Conservation (phyloP, 345 rosid species). For the Theobroma cacao region DNA sequence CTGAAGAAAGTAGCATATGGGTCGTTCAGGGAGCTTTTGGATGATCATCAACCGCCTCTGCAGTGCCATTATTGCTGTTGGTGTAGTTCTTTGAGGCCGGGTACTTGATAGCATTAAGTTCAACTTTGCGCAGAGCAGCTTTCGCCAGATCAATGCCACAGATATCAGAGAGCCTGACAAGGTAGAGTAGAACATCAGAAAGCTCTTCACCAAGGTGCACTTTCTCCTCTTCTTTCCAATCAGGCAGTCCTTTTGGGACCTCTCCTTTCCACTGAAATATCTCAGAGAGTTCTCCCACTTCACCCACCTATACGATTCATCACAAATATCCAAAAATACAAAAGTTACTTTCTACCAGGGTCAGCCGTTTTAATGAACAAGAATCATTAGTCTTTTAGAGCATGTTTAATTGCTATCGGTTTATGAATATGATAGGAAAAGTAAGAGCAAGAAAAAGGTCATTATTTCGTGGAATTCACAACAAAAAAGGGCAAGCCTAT, state of each 20-base stretch:
- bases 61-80: constrained; percentile 4
- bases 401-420: background rate
- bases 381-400: background rate
- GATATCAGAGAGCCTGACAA: constrained; percentile 78
- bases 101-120: constrained; percentile 84
- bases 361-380: background rate
- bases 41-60: background rate
- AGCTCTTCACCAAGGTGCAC: constrained; percentile 86
- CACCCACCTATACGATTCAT: constrained; percentile 62
- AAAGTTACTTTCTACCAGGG: background rate
- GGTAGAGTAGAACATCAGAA: constrained; percentile 86
- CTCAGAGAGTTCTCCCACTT: constrained; percentile 90
- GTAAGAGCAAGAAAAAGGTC: background rate
- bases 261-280: constrained; percentile 98
- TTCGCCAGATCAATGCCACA: constrained; percentile 80
- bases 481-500: constrained; percentile 3
- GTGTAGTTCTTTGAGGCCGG: constrained; percentile 34
- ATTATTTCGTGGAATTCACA: background rate
- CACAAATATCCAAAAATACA: background rate
- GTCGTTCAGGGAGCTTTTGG: background rate
- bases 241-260: constrained; percentile 79
- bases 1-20: background rate
- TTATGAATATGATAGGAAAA: no score
- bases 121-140: constrained; percentile 75
- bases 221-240: constrained; percentile 84